These are phyloP conservation scores for Sideroxylon spinosum DNA, from an alignment of 179 eudicot genomes.

Conservation along the genomic window DNA sequence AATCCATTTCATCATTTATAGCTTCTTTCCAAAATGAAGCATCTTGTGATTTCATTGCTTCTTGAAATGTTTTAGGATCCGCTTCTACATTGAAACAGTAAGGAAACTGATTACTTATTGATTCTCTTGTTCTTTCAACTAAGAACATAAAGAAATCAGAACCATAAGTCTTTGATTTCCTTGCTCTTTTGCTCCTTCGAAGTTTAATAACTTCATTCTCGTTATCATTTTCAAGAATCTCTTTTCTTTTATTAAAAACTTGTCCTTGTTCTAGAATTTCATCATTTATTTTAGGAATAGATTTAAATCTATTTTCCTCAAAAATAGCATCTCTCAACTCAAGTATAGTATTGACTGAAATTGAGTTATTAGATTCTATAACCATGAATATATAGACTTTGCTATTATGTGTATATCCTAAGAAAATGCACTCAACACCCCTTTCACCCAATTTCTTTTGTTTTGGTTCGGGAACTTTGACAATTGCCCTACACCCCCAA, in stretches of 20 bases:
- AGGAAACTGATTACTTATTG: not conserved
- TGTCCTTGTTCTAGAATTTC: not conserved
- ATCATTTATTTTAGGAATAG: too few species aligned
- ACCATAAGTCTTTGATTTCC: not conserved
- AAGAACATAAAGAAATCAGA: not conserved
- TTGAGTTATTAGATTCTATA: conserved; percentile 3
- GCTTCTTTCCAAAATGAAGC: not conserved
- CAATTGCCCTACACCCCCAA: not conserved
- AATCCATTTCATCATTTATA: too few species aligned
- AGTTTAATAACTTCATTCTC: not conserved
- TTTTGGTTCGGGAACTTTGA: not conserved
- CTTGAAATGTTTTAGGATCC: too few species aligned
- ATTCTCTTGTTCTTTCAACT: not conserved
- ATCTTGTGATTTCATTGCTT: too few species aligned
- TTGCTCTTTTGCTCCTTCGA: not conserved
- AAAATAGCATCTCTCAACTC: not conserved
- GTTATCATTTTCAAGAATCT: not conserved
- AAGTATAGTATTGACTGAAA: not conserved
- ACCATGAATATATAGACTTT: not conserved
- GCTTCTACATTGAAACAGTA: too few species aligned
- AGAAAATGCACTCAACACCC: not conserved
- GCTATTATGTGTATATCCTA: too few species aligned
- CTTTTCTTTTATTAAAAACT: not conserved
- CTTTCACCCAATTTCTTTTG: not conserved
- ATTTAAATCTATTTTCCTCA: not conserved